Evolutionary conservation across 495 filamentous ascomycete genomes (phyloP), one percentile per base, ranked within the genome.

Genomic region (Choiromyces venosus): DNA sequence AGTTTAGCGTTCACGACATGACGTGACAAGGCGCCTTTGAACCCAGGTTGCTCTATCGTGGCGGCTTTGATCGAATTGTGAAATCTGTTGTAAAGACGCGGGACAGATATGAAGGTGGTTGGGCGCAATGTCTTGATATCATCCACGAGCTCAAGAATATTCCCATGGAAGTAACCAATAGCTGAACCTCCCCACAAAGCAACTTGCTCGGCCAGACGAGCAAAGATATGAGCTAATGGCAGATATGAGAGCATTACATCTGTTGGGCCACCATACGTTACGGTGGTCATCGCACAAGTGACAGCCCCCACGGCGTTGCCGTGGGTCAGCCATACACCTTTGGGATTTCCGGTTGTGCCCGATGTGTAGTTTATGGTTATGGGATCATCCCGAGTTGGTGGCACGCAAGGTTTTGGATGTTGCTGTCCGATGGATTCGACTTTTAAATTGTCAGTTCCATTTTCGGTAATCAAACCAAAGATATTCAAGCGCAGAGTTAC

Each of bases 331-430:
- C 94, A 85, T 8, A 98, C 95, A 71, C 95, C 95, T 84, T 99
- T 99, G 7, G 95, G 95, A 74, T 91, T 87, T 9, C 95, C 96
- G 0, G 95, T 99, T 14, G 95, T 99, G 25, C 95, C 95, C 18
- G 92, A 96, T 14, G 95, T 99, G 84, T 99, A 99, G 84, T 98
- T 99, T 84, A 99, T 93, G 40, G 95, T 98, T 71, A 96, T 86
- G 78, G 91, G 86, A 80, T 97, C 93, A 3, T 90, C 87, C 0
- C 91, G 88, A 39, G 83, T 83, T 12, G 95, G 94, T 39, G 91
- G 87, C 68, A 89, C 89, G 81, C 87, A 85, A 64, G 90, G 87
- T 40, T 88, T 86, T 38, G 89, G 89, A 8, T 88, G 87, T 33
- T 87, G 83, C 52, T 85, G 88, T 25, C 96, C 95, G 18, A 97